These are phyloP conservation scores for Choricystis sp. DNA, from an alignment of 139 green algal genomes.

Conservation along the genomic window DNA sequence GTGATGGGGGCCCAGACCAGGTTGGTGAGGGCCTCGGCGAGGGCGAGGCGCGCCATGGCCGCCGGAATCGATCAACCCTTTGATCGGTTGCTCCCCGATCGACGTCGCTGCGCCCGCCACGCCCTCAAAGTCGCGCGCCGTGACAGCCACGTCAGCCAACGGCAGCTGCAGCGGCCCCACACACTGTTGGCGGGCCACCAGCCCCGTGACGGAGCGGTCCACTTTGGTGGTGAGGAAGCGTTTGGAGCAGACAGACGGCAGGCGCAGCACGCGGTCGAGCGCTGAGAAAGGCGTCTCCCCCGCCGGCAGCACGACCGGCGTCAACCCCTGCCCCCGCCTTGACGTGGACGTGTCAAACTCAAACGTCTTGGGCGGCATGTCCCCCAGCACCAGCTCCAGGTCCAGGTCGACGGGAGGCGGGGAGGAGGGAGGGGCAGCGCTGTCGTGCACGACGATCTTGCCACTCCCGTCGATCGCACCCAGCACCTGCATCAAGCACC, in stretches of 20 bases:
- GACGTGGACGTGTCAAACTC: neutral
- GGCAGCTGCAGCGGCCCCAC: conserved; percentile 79
- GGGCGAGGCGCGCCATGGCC: conserved; percentile 84
- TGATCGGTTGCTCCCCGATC: conserved; percentile 92
- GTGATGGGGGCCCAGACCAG: conserved; percentile 71
- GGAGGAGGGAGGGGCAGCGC: conserved; percentile 23
- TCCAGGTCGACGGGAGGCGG: conserved; percentile 80
- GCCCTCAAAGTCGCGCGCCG: conserved; percentile 60
- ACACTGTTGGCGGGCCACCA: conserved; percentile 96
- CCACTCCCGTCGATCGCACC: conserved; percentile 79
- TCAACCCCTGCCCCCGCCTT: neutral
- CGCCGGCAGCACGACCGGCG: conserved; percentile 27
- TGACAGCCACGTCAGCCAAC: conserved; percentile 79
- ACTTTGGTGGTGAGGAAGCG: conserved; percentile 99
- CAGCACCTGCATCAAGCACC: conserved; percentile 86
- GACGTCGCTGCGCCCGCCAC: conserved; percentile 68
- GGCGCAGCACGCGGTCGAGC: conserved; percentile 64
- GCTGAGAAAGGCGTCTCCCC: conserved; percentile 12
- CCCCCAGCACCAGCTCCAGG: conserved; percentile 90
- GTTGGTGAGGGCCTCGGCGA: conserved; percentile 94
- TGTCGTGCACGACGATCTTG: conserved; percentile 70
- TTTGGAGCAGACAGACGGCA: conserved; percentile 88
- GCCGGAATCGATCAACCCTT: conserved; percentile 80
- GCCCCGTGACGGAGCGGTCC: conserved; percentile 76
- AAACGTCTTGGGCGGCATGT: conserved; percentile 96